A percentile compares a stretch with the other conserved stretches of the same genome.
These are phyloP conservation scores for Metschnikowia cubensis DNA, from an alignment of 805 yeast species.

Conservation along the genomic window DNA sequence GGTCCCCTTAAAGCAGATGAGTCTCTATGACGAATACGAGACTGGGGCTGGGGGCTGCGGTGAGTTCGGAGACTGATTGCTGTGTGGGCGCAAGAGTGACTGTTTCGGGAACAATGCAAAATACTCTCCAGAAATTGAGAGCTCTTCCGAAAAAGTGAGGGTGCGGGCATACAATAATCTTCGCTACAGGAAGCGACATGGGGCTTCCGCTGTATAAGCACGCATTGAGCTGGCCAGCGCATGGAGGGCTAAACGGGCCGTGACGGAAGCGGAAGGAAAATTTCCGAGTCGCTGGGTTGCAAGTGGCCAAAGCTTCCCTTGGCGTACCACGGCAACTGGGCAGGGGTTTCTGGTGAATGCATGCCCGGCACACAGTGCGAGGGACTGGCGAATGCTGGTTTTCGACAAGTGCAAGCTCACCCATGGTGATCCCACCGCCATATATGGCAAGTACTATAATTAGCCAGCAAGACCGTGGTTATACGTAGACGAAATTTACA, in stretches of 20 bases:
- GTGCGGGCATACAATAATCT: constrained; percentile 5
- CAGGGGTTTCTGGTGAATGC: not conserved
- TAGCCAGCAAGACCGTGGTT: too few relatives aligned
- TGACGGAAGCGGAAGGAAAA: not conserved
- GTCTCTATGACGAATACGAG: not conserved
- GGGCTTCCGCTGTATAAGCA: not conserved
- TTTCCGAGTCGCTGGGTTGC: not conserved
- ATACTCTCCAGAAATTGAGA: not conserved
- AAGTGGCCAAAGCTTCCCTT: not conserved
- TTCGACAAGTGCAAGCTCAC: not conserved
- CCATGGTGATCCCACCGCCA: not conserved
- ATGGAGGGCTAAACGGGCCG: not conserved
- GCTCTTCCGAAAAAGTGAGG: constrained; percentile 3
- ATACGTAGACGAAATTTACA: too few relatives aligned
- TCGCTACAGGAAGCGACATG: constrained; percentile 4
- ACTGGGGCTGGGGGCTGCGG: not conserved
- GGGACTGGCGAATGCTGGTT: not conserved
- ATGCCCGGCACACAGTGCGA: not conserved
- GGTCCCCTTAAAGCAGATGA: not conserved
- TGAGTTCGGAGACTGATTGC: not conserved
- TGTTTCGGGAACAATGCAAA: constrained; percentile 3
- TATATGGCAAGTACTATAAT: not conserved
- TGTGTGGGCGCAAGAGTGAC: constrained; percentile 4
- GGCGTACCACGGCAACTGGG: not conserved
- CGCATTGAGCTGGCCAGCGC: not conserved